Evolutionary conservation across 495 filamentous ascomycete genomes (phyloP), one percentile per base, ranked within the genome.

Genomic region (Trichoderma parareesei): DNA sequence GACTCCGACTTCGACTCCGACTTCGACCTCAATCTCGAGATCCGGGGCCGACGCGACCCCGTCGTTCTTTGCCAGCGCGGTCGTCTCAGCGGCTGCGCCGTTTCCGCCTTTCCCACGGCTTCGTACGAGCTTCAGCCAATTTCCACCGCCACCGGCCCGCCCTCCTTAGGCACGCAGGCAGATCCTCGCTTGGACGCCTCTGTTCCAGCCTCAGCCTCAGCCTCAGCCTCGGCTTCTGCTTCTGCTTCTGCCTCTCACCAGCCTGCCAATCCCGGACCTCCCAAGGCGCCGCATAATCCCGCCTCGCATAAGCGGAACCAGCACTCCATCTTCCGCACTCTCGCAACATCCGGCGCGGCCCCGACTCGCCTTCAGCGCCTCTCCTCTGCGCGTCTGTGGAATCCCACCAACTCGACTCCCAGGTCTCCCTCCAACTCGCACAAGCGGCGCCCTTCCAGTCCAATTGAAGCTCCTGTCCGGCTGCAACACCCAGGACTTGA

Each of bases 361-460:
- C 68, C 71, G 48, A 71, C 69, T 44, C 73, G 72, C 42, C 70
- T 76, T 27, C 74, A 75, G 44, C 74, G 70, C 41, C 69, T 69
- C 43, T 72, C 77, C 7, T 74, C 82, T 27, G 77, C 81, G 44
- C 80, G 85, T 27, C 78, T 88, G 65, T 86, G 84, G 83, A 88
- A 88, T 68, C 85, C 85, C 38, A 81, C 83, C 65, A 88, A 88
- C 71, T 87, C 82, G 49, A 85, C 84, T 5, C 85, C 84, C 60
- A 74, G 82, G 70, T 64, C 61, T 66, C 71, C 72, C 57, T 74
- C 76, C 48, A 27, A 27, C 27, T 27, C 27, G 27, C 63, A 40
- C 38, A 55, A 38, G 7, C 20, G 41, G 1, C 76, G 74, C 38
- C 78, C 71, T 20, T 81, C 80, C 20, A 81, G 74, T 35, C 80